Evolutionary conservation across 192 early-diverging fungal species (phyloP).

Genomic region (Rhizophlyctis rosea): DNA sequence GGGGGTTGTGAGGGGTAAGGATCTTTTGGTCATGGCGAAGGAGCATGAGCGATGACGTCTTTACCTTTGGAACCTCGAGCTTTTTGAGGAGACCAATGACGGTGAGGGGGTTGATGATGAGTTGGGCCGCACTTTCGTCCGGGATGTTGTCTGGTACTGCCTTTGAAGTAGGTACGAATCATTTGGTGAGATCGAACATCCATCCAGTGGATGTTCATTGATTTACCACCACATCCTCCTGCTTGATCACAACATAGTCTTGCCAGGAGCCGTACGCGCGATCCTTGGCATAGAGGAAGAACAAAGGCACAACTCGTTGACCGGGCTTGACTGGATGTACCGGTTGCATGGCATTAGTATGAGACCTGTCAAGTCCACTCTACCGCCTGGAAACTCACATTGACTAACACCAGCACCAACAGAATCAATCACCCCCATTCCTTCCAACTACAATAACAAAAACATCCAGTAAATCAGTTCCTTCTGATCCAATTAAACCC

Average conservation of each 20-base stretch:
- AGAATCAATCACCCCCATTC: neutral
- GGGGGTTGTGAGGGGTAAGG: neutral
- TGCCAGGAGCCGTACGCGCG: constrained; percentile 1
- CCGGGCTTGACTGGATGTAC: neutral
- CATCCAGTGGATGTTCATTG: neutral
- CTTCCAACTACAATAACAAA: neutral
- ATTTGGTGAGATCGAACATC: too few relatives aligned
- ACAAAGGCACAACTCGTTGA: neutral
- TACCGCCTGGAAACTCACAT: neutral
- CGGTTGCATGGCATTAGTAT: too few relatives aligned
- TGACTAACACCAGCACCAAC: neutral
- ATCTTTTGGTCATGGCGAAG: too few relatives aligned
- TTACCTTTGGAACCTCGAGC: neutral
- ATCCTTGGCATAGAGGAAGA: neutral
- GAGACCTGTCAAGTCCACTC: too few relatives aligned
- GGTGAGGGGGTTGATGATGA: neutral
- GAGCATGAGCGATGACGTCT: too few relatives aligned
- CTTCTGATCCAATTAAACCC: too few relatives aligned
- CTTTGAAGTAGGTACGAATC: neutral
- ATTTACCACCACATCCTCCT: neutral
- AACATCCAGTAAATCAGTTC: too few relatives aligned
- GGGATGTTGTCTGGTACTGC: neutral
- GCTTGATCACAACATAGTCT: neutral
- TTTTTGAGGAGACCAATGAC: constrained; percentile 1
- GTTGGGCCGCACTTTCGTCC: neutral